phyloP scores from a whole-genome alignment of 2,329 filamentous ascomycete genomes.

The Meredithiella fracta region DNA sequence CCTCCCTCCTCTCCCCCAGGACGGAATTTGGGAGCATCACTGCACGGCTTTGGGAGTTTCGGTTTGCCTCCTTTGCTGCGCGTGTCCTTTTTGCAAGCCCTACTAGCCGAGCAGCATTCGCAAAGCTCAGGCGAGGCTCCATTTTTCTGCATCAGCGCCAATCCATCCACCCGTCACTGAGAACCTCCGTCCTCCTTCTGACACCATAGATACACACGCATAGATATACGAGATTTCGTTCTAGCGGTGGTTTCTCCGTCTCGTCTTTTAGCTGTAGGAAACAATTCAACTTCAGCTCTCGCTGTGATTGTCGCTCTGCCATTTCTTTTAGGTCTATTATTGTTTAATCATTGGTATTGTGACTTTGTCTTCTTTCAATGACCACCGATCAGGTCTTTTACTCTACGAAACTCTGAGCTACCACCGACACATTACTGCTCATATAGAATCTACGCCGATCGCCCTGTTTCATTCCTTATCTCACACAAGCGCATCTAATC shows the following conservation, averaged over 20 bases:
- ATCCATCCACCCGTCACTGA: constrained; percentile 7
- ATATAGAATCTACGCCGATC: not conserved
- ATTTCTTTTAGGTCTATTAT: not conserved
- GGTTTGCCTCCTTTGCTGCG: not conserved
- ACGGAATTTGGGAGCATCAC: not conserved
- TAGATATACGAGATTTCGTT: constrained; percentile 2
- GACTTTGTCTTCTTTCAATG: not conserved
- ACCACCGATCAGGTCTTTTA: not conserved
- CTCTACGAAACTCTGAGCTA: too few relatives aligned
- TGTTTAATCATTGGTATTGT: not conserved
- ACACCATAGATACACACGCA: not conserved
- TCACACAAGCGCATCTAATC: not conserved
- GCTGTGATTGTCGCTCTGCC: not conserved
- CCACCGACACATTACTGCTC: not conserved
- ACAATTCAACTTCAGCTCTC: not conserved
- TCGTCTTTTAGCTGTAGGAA: not conserved
- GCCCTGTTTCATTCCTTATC: not conserved
- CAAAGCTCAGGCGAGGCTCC: constrained; percentile 12
- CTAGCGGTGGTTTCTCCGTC: constrained; percentile 3
- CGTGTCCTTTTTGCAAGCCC: constrained; percentile 1
- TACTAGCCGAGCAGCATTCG: not conserved
- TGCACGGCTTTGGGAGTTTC: not conserved
- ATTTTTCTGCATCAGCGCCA: constrained; percentile 11
- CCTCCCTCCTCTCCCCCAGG: too few relatives aligned
- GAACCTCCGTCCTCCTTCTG: not conserved